Conservation (phyloP, 2,329 filamentous ascomycete genomes). For the Chaetomium sp. region DNA sequence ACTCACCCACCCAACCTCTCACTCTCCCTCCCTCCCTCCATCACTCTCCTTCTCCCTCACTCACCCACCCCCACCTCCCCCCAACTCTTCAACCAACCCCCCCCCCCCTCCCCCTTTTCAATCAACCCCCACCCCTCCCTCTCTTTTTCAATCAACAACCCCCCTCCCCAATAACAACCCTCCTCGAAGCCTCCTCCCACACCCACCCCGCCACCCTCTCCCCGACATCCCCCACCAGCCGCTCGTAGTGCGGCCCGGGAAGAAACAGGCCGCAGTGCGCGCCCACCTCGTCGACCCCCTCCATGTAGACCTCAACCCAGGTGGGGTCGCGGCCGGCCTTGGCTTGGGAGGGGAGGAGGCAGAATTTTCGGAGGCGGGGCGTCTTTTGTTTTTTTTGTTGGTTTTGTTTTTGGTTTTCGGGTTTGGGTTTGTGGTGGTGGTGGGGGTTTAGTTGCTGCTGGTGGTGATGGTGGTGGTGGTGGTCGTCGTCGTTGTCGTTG, state of each 20-base stretch:
- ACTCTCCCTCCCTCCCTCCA: background rate
- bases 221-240: slow-evolving; percentile 74
- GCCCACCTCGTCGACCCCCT: slow-evolving; percentile 78
- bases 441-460: slow-evolving; percentile 22
- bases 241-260: slow-evolving; percentile 70
- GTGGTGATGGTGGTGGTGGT: slow-evolving; percentile 1
- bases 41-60: background rate
- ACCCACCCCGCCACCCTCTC: slow-evolving; percentile 70
- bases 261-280: slow-evolving; percentile 85
- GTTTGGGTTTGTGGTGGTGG: background rate
- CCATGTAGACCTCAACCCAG: slow-evolving; percentile 82
- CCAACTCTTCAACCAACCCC: background rate
- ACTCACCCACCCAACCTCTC: background rate
- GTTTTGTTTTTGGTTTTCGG: background rate
- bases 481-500: background rate
- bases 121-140: background rate
- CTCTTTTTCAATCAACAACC: too few relatives aligned
- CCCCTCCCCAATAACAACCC: slow-evolving; percentile 40
- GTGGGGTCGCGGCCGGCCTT: slow-evolving; percentile 59
- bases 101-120: background rate
- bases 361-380: slow-evolving; percentile 65
- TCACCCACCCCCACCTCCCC: slow-evolving; percentile 19
- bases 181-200: slow-evolving; percentile 57
- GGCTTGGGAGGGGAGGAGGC: slow-evolving; percentile 67
- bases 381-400: slow-evolving; percentile 29